Base-by-base conservation (phyloP, 441 rosid genomes). In the Euphorbia corollata region DNA sequence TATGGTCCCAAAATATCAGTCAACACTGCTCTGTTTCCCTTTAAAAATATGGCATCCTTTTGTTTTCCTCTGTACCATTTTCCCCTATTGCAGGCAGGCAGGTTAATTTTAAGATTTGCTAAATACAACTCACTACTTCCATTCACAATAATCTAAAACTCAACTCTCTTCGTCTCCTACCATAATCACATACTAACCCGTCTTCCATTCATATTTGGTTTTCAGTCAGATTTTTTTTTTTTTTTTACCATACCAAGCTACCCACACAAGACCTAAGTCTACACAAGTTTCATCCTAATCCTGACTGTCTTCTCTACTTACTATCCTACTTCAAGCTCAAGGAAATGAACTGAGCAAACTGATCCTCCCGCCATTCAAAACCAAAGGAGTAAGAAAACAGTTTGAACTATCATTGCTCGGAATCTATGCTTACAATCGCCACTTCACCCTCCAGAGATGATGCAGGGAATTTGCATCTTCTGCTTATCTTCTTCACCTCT, bases 401-500 rank as follows among this genome's bases (percentile, higher is more conserved):
- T 48, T n/a, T 47, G 34, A 43, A 34, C 59, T 65, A 65, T 68
- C 64, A 81, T 66, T 77, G 82, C 55, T 81, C 84, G 0, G 78
- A 75, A 19, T 78, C 91, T 77, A 81, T 63, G 82, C 82, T 81
- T 60, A 73, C 48, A 2, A 67, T 70, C 1, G 73, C 75, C 48
- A 71, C 80, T 70, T 82, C 85, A 53, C 66, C 79, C 65, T 82
- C 89, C n/a, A 80, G 47, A 30, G 81, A 77, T n/a, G 87, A 75
- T 19, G 74, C 71, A 2, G 73, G 78, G 27, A 77, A 64, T 82
- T 79, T 90, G 79, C 81, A 18, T 70, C 71, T 76, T 15, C 82
- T 13, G 68, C 78, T 76, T 73, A 85, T 77, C 77, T 85, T 85
- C 86, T 90, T 90, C 72, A 85, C 85, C 15, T 90, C 95, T 41